These are phyloP conservation scores for Tarenaya hassleriana DNA, from an alignment of 345 rosid genomes.

Conservation along the genomic window DNA sequence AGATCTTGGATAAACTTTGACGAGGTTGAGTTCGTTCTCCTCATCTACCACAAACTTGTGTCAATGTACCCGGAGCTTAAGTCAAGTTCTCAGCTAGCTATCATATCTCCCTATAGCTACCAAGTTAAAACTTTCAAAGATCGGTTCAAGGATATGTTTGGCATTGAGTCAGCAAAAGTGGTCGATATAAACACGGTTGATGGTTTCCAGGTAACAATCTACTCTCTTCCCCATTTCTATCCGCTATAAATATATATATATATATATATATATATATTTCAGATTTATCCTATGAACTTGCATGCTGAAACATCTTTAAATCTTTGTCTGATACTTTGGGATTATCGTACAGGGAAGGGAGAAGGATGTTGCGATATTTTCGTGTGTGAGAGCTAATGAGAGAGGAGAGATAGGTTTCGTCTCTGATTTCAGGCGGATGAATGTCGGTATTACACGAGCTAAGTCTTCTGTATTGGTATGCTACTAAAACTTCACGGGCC, in stretches of 20 bases:
- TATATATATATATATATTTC: too few relatives aligned
- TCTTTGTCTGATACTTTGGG: too few relatives aligned
- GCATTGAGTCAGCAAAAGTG: constrained; percentile 56
- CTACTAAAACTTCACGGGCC: neutral
- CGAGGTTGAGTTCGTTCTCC: constrained; percentile 81
- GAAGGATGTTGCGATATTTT: constrained; percentile 87
- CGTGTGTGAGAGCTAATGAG: constrained; percentile 83
- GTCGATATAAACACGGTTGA: constrained; percentile 90
- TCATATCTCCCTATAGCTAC: constrained; percentile 80
- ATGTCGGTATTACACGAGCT: constrained; percentile 90
- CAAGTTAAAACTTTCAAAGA: constrained; percentile 88
- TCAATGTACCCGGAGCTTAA: constrained; percentile 63
- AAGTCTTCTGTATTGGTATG: constrained; percentile 89
- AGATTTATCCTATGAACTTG: too few relatives aligned
- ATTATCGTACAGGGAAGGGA: constrained; percentile 73
- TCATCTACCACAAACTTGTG: constrained; percentile 72
- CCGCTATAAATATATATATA: neutral
- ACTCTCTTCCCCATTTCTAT: constrained; percentile 3
- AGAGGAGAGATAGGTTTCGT: constrained; percentile 72
- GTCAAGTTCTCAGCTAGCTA: constrained; percentile 86
- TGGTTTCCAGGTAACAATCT: constrained; percentile 80
- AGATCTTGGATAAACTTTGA: constrained; percentile 75
- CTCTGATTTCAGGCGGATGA: constrained; percentile 84
- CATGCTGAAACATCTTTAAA: too few relatives aligned
- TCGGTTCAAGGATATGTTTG: constrained; percentile 68